A percentile compares a stretch with the other conserved stretches of the same genome.
These are phyloP conservation scores for Acacia pycnantha DNA, from an alignment of 331 rosid species.

Conservation along the genomic window DNA sequence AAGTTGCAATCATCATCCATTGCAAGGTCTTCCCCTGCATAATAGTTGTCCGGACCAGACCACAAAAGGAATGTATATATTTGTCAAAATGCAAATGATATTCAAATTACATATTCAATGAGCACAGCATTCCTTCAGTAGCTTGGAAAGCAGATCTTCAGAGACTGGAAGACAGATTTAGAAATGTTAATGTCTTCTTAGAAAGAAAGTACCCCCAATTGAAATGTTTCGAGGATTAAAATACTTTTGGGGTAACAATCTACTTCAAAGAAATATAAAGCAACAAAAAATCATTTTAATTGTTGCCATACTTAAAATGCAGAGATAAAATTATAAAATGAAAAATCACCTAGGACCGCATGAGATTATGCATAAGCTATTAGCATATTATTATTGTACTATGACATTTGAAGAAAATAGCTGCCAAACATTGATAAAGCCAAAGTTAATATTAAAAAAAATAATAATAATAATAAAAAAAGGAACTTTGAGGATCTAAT, in stretches of 20 bases:
- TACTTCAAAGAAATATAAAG: background rate
- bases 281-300: background rate
- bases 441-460: too few relatives aligned
- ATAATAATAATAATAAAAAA: too few relatives aligned
- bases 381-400: background rate
- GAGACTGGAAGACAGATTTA: background rate
- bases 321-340: background rate
- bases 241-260: background rate
- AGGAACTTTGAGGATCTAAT: background rate
- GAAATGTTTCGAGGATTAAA: background rate
- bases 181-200: background rate
- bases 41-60: constrained; percentile 10
- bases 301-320: background rate
- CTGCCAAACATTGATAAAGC: background rate
- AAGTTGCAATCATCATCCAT: constrained; percentile 31
- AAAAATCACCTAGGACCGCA: background rate
- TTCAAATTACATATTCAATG: background rate
- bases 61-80: background rate
- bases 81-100: background rate
- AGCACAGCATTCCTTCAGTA: background rate
- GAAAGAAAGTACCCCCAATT: background rate
- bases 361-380: background rate
- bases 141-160: background rate
- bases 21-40: constrained; percentile 47
- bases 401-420: background rate